Evolutionary conservation across 1,139 yeast species (phyloP).

Genomic region (Yamadazyma buinensis): DNA sequence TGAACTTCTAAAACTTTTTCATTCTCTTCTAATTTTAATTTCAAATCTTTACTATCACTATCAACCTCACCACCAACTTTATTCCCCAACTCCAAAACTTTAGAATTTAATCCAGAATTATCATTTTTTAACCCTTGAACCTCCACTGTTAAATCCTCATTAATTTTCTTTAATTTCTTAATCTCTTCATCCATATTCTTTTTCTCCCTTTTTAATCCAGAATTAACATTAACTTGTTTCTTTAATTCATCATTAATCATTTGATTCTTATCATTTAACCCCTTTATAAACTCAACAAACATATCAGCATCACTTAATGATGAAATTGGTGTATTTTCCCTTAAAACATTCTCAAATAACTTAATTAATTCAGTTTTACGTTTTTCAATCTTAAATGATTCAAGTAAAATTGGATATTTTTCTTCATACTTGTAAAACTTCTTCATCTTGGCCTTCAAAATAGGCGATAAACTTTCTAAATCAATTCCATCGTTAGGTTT

Average conservation of each 20-base stretch:
- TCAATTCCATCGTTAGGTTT: constrained; percentile 17
- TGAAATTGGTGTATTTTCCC: constrained; percentile 78
- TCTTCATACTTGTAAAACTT: constrained; percentile 87
- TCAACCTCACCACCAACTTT: constrained; percentile 3
- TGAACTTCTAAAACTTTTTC: background rate
- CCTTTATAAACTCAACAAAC: constrained; percentile 66
- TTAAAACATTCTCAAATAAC: constrained; percentile 65
- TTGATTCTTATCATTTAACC: constrained; percentile 57
- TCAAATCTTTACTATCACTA: background rate
- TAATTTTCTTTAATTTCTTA: constrained; percentile 10
- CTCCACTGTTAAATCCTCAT: background rate
- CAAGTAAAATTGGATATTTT: constrained; percentile 76
- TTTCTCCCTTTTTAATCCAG: constrained; percentile 14
- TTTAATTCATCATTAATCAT: constrained; percentile 55
- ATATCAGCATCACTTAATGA: constrained; percentile 68
- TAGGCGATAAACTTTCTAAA: constrained; percentile 46
- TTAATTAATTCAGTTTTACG: constrained; percentile 59
- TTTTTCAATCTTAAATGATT: constrained; percentile 83
- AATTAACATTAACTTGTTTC: constrained; percentile 13
- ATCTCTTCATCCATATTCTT: constrained; percentile 14
- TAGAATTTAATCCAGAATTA: constrained; percentile 1
- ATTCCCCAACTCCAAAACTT: background rate
- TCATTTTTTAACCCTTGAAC: background rate
- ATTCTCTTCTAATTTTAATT: background rate
- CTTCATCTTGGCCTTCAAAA: constrained; percentile 57